Base-by-base conservation (phyloP, 345 rosid species). In the Eucalyptus grandis region DNA sequence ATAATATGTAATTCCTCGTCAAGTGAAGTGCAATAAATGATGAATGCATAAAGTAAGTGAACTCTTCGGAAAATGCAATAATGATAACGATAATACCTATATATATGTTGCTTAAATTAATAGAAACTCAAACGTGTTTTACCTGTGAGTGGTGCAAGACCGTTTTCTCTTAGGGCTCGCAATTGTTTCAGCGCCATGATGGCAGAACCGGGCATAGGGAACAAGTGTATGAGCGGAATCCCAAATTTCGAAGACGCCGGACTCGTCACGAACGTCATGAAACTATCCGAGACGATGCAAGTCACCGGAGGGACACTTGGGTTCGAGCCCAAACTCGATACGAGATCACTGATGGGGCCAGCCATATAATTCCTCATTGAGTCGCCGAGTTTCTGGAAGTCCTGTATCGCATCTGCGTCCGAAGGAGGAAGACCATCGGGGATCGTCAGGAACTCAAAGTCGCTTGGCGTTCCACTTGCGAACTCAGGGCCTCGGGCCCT, bases 121-220 rank as follows among this genome's bases (percentile, higher is more conserved):
- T 56, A 24, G 62, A 56, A 56, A 56, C 62, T 56, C 62, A 56
- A 56, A 56, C 62, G 30, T 10, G 12, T 56, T 56, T 81, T 83
- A 88, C 92, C 92, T 60, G 86, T 90, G 40, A 87, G 86, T 31
- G 90, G 91, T 2, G 37, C 40, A 26, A 89, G 62, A 30, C 92
- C 91, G 21, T 60, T 88, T 44, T 90, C 62, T 14, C 81, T 8
- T 16, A 90, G 86, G 37, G 27, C 53, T 22, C 56, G 88, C 40
- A 27, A 53, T 2, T 90, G 88, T 9, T 51, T 81, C 31, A 51
- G 9, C 14, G 37, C 83, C 81, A 56, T 22, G 31, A 89, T 17
- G 65, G 40, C 72, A 62, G 34, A 81, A 81, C 87, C 91, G 62
- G 65, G 11, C 4, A 81, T 7, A 13, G 89, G 81, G 69, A 56